Evolutionary conservation across 2,329 filamentous ascomycete species (phyloP), one percentile per base, ranked within the genome.

Genomic region (Fusarium continuum): DNA sequence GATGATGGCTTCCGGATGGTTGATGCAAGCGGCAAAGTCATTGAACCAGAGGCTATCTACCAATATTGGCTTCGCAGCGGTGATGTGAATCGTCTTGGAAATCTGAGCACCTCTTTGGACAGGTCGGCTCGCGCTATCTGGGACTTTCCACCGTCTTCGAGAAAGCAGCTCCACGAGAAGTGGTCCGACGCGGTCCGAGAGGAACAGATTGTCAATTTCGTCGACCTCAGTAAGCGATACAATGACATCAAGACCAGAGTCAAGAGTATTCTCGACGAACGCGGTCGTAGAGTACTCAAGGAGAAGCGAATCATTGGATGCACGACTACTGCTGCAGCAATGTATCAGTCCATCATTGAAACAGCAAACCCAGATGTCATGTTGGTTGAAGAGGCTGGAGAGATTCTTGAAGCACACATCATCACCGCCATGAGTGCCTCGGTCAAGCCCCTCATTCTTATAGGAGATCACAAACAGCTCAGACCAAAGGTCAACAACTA

Each of bases 381-480:
- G 2, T 70, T 93, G 0, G 84, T 91, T 0, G 90, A 92, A 71
- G 90, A 92, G 72, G 90, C 89, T 1, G 90, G 88, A 2, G 89
- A 92, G 61, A 90, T 92, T 4, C 77, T 91, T 0, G 90, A 92
- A 71, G 80, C 82, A 2, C 89, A 92, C 63, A 32, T 76, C 17
- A 73, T 92, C 1, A 84, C 89, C 0, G 83, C 89, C 0, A 67
- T 92, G 52, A 77, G 79, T 0, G 72, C 81, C 0, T 73, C 80
- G 0, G 84, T 84, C 0, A 82, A 89, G 56, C 88, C 92, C 32
- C 70, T 91, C 2, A 82, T 92, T 1, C 73, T 91, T 3, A 92
- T 92, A 10, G 90, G 90, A 1, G 90, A 92, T 49, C 89, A 92
- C 70, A 84, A 89, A 51, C 90, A 92, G 61, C 80, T 92, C 0